Conservation (phyloP, 73 alveolate species). For the Symbiodinium natans region DNA sequence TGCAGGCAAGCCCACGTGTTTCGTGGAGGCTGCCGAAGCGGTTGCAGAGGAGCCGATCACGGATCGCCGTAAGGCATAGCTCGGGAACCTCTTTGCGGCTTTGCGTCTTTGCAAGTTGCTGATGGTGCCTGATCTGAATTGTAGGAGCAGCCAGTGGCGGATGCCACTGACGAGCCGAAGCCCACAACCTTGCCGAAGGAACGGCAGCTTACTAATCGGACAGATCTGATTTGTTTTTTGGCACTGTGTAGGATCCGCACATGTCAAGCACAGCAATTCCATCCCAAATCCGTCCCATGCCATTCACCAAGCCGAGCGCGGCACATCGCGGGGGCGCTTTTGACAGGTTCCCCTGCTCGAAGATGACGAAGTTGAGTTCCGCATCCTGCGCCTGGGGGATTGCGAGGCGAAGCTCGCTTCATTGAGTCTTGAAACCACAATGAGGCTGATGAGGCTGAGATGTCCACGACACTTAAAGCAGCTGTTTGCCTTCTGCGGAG, state of each 20-base stretch:
- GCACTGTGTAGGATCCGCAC: too few species aligned
- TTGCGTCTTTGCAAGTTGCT: neutral
- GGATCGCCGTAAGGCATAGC: too few species aligned
- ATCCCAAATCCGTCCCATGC: too few species aligned
- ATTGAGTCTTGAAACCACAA: neutral
- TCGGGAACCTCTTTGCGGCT: neutral
- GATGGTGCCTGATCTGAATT: too few species aligned
- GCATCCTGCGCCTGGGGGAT: conserved; percentile 42
- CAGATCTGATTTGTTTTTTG: too few species aligned
- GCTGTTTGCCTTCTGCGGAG: too few species aligned
- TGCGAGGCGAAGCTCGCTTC: conserved; percentile 10
- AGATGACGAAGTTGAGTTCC: conserved; percentile 65
- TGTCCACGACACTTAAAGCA: too few species aligned
- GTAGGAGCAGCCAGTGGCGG: conserved; percentile 40
- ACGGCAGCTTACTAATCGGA: too few species aligned
- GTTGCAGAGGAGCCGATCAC: neutral
- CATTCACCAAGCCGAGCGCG: too few species aligned
- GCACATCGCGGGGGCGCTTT: too few species aligned
- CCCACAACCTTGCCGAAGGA: conserved; percentile 69
- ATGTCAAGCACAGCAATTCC: too few species aligned
- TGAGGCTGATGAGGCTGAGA: too few species aligned
- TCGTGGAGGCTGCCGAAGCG: neutral
- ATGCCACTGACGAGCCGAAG: conserved; percentile 71
- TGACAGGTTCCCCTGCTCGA: conserved; percentile 36
- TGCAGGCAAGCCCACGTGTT: conserved; percentile 61